Evolutionary conservation across 495 filamentous ascomycete genomes (phyloP), one percentile per base, ranked within the genome.

Genomic region (Trypethelium eluteriae): DNA sequence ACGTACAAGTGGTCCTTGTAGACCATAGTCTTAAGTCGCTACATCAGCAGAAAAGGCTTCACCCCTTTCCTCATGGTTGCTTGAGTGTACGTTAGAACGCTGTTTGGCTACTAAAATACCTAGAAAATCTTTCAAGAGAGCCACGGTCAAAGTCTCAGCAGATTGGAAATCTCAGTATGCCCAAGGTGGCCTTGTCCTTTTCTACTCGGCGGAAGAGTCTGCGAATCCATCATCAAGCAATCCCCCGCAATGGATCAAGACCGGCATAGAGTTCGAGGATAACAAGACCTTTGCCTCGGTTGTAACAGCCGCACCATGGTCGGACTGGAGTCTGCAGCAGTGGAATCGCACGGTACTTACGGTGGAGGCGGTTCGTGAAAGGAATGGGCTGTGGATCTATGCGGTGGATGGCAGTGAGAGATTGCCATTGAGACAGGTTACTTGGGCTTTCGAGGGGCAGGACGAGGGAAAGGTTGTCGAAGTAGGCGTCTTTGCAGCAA

Each of bases 141-240:
- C 32, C 32, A 35, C 53, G 2, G 53, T 36, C 53, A 59, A 36
- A 36, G 53, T 59, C 53, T 59, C 53, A 2, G 53, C 53, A 36
- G 53, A 59, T 14, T 59, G 53, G 53, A 36, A 59, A 7, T 36
- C 53, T 34, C 53, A 59, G 32, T 59, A 59, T 59, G 53, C 53
- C 3, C 53, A 59, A 59, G 53, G 53, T 1, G 53, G 53, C 9
- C 53, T 59, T 9, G 2, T 59, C 36, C 53, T 59, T 9, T 59
- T 59, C 32, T 59, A 35, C 14, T 4, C 53, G 6, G 18, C 53
- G 3, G 53, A 59, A 32, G 53, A 59, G 2, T 14, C 32, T 36
- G 7, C 32, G 7, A 36, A 9, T 36, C 7, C 25, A 34, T 7
- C 53, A 35, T 7, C 53, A 35, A 32, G 25, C n/a, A 59, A 59